Evolutionary conservation across 2,329 filamentous ascomycete species (phyloP).

Genomic region (Cercospora citrullina): DNA sequence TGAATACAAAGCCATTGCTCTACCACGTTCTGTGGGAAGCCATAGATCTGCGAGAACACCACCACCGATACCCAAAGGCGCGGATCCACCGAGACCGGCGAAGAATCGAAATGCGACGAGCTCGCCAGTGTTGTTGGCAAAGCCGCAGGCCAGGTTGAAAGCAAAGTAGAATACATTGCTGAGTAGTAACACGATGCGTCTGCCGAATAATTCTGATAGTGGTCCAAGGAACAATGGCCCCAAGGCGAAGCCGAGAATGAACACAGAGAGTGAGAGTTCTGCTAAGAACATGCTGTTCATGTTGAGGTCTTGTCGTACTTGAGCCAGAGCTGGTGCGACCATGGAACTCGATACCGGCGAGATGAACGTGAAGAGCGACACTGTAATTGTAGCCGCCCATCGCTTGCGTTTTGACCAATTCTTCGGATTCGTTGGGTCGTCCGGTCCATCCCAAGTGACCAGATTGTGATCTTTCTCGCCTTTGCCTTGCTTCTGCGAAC

Average conservation of each 20-base stretch:
- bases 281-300: conserved; percentile 26
- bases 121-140: conserved; percentile 36
- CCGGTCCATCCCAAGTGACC: conserved; percentile 49
- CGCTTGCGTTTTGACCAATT: conserved; percentile 48
- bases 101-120: conserved; percentile 44
- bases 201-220: conserved; percentile 41
- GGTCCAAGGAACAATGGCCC: conserved; percentile 42
- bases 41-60: conserved; percentile 56
- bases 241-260: conserved; percentile 42
- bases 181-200: conserved; percentile 39
- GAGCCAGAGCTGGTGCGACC: conserved; percentile 40
- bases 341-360: conserved; percentile 43
- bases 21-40: conserved; percentile 61
- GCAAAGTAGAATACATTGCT: conserved; percentile 42
- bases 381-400: conserved; percentile 48
- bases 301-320: conserved; percentile 35
- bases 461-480: conserved; percentile 38
- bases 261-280: conserved; percentile 40
- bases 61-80: conserved; percentile 42
- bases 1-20: conserved; percentile 63
- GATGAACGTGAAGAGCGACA: conserved; percentile 45
- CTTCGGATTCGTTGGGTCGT: conserved; percentile 51
- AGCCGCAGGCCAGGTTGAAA: conserved; percentile 43
- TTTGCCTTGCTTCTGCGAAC: conserved; percentile 34
- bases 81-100: conserved; percentile 42